These are phyloP conservation scores for Phytopythium helicoides DNA, from an alignment of 352 stramenopile genomes.

Conservation along the genomic window DNA sequence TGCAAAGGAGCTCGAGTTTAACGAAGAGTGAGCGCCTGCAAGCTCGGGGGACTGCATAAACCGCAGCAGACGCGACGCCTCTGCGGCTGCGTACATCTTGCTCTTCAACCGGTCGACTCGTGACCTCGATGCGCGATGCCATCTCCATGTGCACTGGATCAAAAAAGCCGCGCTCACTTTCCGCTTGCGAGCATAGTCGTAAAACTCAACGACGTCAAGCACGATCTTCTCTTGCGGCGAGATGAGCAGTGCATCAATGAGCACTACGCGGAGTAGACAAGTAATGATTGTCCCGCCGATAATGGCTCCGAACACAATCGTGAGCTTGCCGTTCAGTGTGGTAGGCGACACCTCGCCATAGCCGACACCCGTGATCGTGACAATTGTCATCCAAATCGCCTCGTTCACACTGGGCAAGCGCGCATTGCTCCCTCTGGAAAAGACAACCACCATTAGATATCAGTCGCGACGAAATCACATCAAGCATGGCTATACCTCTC, in stretches of 20 bases:
- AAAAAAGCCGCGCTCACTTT: conserved; percentile 41
- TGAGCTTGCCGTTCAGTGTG: conserved; percentile 52
- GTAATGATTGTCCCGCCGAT: conserved; percentile 57
- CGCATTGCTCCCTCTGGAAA: conserved; percentile 43
- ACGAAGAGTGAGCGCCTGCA: conserved; percentile 10
- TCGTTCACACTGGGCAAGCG: conserved; percentile 40
- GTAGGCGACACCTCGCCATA: conserved; percentile 52
- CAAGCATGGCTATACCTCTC: conserved; percentile 44
- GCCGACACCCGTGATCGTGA: conserved; percentile 61
- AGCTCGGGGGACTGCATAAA: conserved; percentile 37
- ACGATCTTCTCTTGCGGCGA: conserved; percentile 56
- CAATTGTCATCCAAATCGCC: conserved; percentile 62
- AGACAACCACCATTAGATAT: too few relatives aligned
- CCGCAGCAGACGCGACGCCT: conserved; percentile 44
- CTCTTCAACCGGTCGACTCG: conserved; percentile 15
- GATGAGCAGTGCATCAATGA: conserved; percentile 55
- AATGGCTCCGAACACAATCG: conserved; percentile 55
- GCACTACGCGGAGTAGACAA: conserved; percentile 53
- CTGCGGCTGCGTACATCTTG: conserved; percentile 41
- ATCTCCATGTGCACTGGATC: conserved; percentile 43
- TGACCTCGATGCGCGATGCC: conserved; percentile 14
- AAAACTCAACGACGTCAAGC: conserved; percentile 58
- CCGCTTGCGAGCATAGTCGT: conserved; percentile 40
- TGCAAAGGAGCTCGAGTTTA: conserved; percentile 8
- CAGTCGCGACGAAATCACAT: too few relatives aligned